Percentiles rank a stretch among this genome's conserved stretches.
Evolutionary conservation across 306 rosid genomes (phyloP).

Genomic region (Prunus mira): DNA sequence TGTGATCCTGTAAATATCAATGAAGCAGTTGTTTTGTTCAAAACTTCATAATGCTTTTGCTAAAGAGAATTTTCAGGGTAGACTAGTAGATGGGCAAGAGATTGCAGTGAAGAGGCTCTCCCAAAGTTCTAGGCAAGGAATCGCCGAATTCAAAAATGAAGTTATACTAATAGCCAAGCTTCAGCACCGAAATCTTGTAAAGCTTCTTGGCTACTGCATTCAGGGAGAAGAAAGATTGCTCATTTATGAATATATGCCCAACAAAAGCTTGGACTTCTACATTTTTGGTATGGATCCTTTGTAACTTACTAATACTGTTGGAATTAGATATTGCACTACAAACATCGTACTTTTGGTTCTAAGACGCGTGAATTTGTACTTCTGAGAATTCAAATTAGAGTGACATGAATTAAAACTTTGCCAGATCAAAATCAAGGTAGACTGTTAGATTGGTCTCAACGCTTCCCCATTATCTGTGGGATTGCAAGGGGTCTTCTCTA

Average conservation of each 20-base stretch:
- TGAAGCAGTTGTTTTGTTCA: background rate
- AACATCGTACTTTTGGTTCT: background rate
- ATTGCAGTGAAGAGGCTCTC: constrained; percentile 56
- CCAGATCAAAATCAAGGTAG: constrained; percentile 15
- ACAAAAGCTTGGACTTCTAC: constrained; percentile 45
- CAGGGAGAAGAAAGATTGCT: constrained; percentile 43
- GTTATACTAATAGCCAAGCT: constrained; percentile 43
- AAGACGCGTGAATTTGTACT: background rate
- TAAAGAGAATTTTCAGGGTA: constrained; percentile 32
- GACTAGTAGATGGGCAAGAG: constrained; percentile 38
- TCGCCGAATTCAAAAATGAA: constrained; percentile 46
- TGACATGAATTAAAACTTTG: constrained; percentile 6
- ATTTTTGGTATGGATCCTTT: constrained; percentile 30
- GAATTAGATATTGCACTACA: background rate
- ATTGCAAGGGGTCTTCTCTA: constrained; percentile 54
- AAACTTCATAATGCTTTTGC: background rate
- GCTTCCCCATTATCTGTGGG: constrained; percentile 33
- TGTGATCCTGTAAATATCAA: background rate
- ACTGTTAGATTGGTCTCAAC: constrained; percentile 15
- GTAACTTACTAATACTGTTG: background rate
- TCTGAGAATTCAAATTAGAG: background rate
- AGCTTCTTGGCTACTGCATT: constrained; percentile 44
- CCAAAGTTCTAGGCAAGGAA: constrained; percentile 41
- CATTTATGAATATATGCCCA: constrained; percentile 43
- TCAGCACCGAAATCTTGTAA: constrained; percentile 57